Evolutionary conservation across 768 basidiomycete genomes (phyloP), one percentile per base, ranked within the genome.

Genomic region (Steccherinum ochraceum): DNA sequence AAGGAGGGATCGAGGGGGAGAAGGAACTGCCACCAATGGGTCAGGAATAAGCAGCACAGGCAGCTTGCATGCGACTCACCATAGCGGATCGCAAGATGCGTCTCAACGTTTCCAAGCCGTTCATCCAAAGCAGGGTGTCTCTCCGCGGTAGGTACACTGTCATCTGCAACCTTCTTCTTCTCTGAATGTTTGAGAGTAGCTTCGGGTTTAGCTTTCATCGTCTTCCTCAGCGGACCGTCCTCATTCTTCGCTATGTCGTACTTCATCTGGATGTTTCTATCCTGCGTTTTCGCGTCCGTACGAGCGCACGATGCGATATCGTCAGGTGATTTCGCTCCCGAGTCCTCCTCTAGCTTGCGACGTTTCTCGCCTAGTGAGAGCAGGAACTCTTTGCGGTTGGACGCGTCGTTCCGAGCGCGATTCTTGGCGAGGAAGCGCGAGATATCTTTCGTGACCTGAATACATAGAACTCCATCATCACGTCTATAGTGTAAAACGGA

Each of bases 221-320:
- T 89, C 57, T 80, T 73, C 24, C 78, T 74, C 40, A 92, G 69
- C 1, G 88, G 87, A 0, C 89, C 89, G 30, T 86, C 86, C 49
- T 81, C 83, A 54, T 91, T 89, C 66, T 82, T 88, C n/a, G 84
- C 84, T 54, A 92, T 86, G 62, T 92, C 89, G 56, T 90, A 91
- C 63, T 86, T 87, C 74, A 91, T 89, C 60, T 91, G 89, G 1
- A 79, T 69, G 50, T 89, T 85, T 35, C 89, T 72, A 63, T 91
- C 79, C 25, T 88, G 67, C 0, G 75, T 69, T 60, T 81, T 86
- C 27, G 87, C 83, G 52, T 89, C 85, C 2, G 79, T 77, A 7
- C 89, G 80, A 12, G 89, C 89, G 57, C 88, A 91, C 2, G 86
- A 85, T 13, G 74, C 64, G 19, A 63, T 58, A 7, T 59, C 51